Conservation (phyloP, 495 filamentous ascomycete species). For the Podospora anserina region DNA sequence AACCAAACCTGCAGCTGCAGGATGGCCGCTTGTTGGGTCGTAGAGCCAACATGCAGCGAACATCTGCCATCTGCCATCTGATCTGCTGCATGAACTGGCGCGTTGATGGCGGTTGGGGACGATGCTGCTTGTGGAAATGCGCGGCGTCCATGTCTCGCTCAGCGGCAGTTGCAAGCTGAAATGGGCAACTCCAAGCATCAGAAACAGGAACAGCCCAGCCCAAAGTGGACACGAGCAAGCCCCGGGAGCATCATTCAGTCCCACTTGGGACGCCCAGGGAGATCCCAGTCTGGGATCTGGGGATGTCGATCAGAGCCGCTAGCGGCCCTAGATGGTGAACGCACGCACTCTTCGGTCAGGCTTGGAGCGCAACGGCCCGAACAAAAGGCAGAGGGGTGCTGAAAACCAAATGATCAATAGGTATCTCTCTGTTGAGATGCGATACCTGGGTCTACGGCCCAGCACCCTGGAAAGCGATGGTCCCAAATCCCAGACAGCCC, state of each 20-base stretch:
- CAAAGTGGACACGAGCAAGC: not conserved
- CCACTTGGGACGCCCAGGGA: conserved; percentile 5
- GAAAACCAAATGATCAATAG: not conserved
- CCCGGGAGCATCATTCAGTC: not conserved
- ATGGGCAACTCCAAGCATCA: not conserved
- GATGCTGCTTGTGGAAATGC: not conserved
- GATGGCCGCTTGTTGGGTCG: not conserved
- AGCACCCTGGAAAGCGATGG: not conserved
- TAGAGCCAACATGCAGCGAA: not conserved
- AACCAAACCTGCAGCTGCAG: not conserved
- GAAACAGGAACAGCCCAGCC: not conserved
- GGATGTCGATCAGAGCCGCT: conserved; percentile 5
- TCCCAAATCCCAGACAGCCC: not conserved
- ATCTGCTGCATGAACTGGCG: not conserved
- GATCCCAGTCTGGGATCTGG: not conserved
- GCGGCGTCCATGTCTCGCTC: not conserved
- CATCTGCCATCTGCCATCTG: not conserved
- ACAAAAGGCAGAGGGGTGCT: not conserved
- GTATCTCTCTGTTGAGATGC: not conserved
- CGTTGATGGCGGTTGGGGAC: not conserved
- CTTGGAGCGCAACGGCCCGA: conserved; percentile 1
- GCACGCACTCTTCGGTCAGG: conserved; percentile 1
- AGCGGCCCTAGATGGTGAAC: not conserved
- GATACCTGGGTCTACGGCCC: not conserved
- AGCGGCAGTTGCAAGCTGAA: not conserved